Conservation (phyloP, 768 basidiomycete genomes). For the Saitozyma sp. region DNA sequence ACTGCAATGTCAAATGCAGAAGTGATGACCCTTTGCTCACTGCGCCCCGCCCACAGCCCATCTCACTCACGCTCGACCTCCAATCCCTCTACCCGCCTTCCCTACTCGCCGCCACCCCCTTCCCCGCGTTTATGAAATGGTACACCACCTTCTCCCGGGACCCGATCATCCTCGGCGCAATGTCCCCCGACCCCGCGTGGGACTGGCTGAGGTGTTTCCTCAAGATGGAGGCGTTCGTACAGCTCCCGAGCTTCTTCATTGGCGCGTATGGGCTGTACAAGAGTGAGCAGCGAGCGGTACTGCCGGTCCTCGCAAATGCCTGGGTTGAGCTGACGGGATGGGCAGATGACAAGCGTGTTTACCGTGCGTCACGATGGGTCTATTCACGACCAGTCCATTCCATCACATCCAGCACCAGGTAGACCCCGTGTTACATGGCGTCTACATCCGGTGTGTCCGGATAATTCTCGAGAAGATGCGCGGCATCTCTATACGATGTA, state of each 20-base stretch:
- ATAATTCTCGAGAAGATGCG: not conserved
- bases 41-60: slow-evolving; percentile 1
- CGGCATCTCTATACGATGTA: not conserved
- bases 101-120: slow-evolving; percentile 57
- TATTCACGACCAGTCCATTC: too few relatives aligned
- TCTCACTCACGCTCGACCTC: slow-evolving; percentile 66
- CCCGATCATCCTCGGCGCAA: slow-evolving; percentile 62
- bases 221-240: slow-evolving; percentile 54
- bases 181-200: slow-evolving; percentile 27
- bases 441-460: not conserved
- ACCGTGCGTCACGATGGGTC: slow-evolving; percentile 30
- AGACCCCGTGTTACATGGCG: too few relatives aligned
- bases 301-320: slow-evolving; percentile 59
- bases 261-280: slow-evolving; percentile 55
- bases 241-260: slow-evolving; percentile 75
- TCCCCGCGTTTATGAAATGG: slow-evolving; percentile 57
- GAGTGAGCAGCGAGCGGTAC: slow-evolving; percentile 41
- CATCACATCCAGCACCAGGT: too few relatives aligned
- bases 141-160: slow-evolving; percentile 67
- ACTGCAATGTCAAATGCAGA: not conserved
- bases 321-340: not conserved
- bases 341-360: slow-evolving; percentile 45
- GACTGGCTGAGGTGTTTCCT: slow-evolving; percentile 60
- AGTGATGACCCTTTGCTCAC: not conserved
- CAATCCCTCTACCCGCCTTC: slow-evolving; percentile 61